phyloP scores from a whole-genome alignment of 2,329 filamentous ascomycete species.

The Metarhizium guizhouense region DNA sequence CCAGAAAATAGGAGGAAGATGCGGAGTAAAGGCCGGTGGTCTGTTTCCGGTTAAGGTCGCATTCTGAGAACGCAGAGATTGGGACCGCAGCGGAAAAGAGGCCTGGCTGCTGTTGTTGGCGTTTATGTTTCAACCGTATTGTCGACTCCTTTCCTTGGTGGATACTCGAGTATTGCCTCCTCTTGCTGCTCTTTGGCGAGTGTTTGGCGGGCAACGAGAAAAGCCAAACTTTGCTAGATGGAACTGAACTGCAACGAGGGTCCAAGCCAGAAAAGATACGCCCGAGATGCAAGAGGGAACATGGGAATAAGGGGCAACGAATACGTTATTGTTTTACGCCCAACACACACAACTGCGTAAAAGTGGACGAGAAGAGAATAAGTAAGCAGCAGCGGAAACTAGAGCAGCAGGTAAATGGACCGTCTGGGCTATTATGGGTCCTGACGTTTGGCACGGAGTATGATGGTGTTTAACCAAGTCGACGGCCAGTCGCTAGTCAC shows the following conservation, averaged over 20 bases:
- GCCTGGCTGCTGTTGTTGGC: neutral
- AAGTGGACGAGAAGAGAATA: neutral
- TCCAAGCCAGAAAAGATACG: neutral
- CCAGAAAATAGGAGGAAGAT: neutral
- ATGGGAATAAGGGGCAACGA: neutral
- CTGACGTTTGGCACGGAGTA: neutral
- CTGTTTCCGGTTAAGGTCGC: constrained; percentile 5
- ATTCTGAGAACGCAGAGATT: constrained; percentile 7
- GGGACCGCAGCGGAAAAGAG: constrained; percentile 4
- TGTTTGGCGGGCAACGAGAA: neutral
- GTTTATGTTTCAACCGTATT: neutral
- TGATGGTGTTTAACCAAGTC: constrained; percentile 3
- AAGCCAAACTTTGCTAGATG: neutral
- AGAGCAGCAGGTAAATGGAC: constrained; percentile 2
- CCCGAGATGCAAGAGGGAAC: neutral
- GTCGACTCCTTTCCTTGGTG: constrained; percentile 2
- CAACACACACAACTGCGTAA: neutral
- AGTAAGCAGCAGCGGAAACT: neutral
- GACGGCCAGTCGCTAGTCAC: neutral
- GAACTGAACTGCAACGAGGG: neutral
- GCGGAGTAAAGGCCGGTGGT: neutral
- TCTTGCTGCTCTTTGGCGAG: neutral
- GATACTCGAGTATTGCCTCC: neutral
- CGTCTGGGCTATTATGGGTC: neutral
- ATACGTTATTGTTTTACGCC: neutral